Base-by-base conservation (phyloP, 1,284 basidiomycete species). In the Ustilago cynodontis region DNA sequence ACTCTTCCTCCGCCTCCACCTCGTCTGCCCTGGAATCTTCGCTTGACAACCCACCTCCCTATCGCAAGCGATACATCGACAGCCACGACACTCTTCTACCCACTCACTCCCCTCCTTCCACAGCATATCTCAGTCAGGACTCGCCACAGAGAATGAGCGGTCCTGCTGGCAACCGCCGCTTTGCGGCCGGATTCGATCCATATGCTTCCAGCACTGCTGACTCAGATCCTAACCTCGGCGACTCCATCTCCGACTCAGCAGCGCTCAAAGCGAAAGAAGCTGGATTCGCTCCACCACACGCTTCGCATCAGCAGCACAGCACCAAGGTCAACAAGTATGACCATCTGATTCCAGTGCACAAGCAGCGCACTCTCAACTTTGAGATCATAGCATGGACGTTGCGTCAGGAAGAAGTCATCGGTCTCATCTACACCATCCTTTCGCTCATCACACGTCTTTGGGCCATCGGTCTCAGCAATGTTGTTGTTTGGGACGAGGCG, bases 361-460 rank as follows among this genome's bases (percentile, higher is more conserved):
- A 63, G 39, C 79, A 83, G 29, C 77, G 78, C n/a, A 54, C 52
- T 39, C 43, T 76, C 29, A 70, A 75, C 18, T 35, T 71, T n/a
- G 79, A 84, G 10, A 60, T 68, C 35, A 5, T 77, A 26, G 18
- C 28, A 10, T 55, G 64, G 55, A 70, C 74, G 7, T 52, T 72
- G 41, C 60, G 69, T n/a, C 71, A 81, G 45, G 82, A 84, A 39
- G 71, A 74, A 52, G 67, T 78, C 53, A 67, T 83, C 55, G 65
- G 78, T 18, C 89, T 91, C 62, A 88, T 95, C 60, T 99, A 99
- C 88, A 97, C 95, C 33, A 89, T 97, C 49, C 90, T 98, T 65
- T 91, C 94, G 29, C 94, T 96, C 88, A 93, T 93, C 89, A 98
- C 96, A 9, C 92, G 96, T 41, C 95, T 94, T 87, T 93, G 95